These are phyloP conservation scores for Cerrena zonata DNA, from an alignment of 1,284 basidiomycete species.

Conservation along the genomic window DNA sequence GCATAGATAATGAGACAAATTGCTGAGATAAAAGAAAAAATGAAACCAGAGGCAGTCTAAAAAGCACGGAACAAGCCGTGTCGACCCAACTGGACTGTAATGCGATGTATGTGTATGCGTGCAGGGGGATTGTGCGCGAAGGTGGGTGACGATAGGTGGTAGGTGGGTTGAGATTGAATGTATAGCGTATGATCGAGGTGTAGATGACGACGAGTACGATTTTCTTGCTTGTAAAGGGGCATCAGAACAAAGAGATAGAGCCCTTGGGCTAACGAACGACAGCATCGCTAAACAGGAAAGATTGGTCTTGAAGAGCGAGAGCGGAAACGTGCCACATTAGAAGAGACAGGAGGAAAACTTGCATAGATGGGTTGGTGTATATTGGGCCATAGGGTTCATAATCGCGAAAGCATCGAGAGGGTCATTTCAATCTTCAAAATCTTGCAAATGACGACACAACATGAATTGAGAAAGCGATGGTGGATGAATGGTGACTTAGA, in stretches of 20 bases:
- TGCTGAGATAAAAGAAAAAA: not conserved
- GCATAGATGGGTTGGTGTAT: not conserved
- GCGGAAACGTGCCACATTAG: not conserved
- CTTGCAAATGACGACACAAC: not conserved
- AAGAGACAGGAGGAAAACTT: not conserved
- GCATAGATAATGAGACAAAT: constrained; percentile 2
- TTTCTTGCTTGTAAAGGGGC: not conserved
- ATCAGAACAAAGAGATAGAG: not conserved
- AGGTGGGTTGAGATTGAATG: not conserved
- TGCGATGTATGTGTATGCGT: constrained; percentile 1
- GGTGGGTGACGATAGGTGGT: not conserved
- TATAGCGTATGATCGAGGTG: not conserved
- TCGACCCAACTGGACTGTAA: not conserved
- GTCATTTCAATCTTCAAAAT: not conserved
- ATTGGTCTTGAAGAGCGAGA: not conserved
- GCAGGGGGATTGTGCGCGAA: not conserved
- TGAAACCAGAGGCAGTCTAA: not conserved
- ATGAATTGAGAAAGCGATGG: not conserved
- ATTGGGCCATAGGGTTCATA: not conserved
- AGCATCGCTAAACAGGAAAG: not conserved
- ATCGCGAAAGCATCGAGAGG: not conserved
- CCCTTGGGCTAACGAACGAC: not conserved
- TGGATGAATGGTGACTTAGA: constrained; percentile 11
- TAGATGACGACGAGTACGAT: not conserved
- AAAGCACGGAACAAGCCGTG: not conserved